Evolutionary conservation across 768 basidiomycete genomes (phyloP).

Genomic region (Boletus pseudo-olivaceus): DNA sequence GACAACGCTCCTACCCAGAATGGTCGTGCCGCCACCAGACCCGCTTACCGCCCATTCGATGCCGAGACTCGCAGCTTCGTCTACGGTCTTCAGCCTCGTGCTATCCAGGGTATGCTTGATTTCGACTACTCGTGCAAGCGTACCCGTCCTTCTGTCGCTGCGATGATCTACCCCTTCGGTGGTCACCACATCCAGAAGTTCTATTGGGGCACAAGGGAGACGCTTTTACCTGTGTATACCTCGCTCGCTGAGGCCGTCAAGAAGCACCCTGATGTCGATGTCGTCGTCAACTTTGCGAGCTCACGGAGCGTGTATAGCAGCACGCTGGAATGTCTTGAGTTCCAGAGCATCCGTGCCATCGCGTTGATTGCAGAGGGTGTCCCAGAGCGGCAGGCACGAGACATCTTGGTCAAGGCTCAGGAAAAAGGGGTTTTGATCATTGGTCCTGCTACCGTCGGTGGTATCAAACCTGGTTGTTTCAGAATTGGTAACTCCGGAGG

Average conservation of each 20-base stretch:
- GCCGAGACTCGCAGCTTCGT: conserved; percentile 93
- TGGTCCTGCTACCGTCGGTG: conserved; percentile 97
- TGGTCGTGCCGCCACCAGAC: conserved; percentile 47
- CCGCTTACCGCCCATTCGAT: conserved; percentile 90
- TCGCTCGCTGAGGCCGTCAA: conserved; percentile 83
- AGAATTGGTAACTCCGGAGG: conserved; percentile 99
- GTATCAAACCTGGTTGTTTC: conserved; percentile 99
- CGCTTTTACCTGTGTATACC: conserved; percentile 96
- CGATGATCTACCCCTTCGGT: conserved; percentile 99
- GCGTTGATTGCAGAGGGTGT: conserved; percentile 99
- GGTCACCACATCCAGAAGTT: conserved; percentile 99
- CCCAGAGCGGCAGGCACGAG: conserved; percentile 94
- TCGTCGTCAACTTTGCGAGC: conserved; percentile 97
- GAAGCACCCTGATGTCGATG: conserved; percentile 96
- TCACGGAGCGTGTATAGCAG: conserved; percentile 92
- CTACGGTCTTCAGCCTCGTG: conserved; percentile 97
- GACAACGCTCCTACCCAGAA: conserved; percentile 37
- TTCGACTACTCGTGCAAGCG: conserved; percentile 99
- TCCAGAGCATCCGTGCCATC: conserved; percentile 45
- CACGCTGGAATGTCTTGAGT: conserved; percentile 85
- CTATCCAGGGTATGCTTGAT: conserved; percentile 98
- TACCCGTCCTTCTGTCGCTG: conserved; percentile 85
- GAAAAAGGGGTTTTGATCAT: conserved; percentile 87
- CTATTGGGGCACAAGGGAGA: conserved; percentile 99
- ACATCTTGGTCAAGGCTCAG: conserved; percentile 87